Percentiles rank a stretch among this genome's conserved stretches.
Evolutionary conservation across 371 early-diverging fungal species (phyloP).

Genomic region (Apophysomyces ossiformis): DNA sequence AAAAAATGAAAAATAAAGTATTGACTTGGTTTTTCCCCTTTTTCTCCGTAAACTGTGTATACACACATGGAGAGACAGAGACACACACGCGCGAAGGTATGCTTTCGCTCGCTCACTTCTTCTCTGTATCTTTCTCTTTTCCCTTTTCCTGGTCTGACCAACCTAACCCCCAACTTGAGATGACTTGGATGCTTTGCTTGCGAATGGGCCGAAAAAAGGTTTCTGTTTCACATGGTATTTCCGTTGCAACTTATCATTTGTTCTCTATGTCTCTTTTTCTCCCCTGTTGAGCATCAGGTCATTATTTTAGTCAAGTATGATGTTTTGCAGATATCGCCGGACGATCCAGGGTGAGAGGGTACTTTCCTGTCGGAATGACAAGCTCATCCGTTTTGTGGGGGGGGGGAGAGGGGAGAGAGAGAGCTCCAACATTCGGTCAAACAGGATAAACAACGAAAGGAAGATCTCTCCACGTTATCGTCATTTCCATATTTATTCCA

Average conservation of each 20-base stretch:
- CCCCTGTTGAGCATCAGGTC: background rate
- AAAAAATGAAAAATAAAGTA: background rate
- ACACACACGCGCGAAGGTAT: too few species aligned
- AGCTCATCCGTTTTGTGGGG: too few species aligned
- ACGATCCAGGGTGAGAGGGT: background rate
- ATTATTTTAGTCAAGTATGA: background rate
- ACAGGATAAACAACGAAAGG: too few species aligned
- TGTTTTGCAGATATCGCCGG: background rate
- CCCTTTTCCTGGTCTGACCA: background rate
- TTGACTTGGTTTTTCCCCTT: background rate
- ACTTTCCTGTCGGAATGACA: too few species aligned
- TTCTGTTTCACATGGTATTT: background rate
- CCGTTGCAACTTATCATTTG: background rate
- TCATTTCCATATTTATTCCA: too few species aligned
- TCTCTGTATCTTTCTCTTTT: background rate
- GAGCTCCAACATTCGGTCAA: too few species aligned
- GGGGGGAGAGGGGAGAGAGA: too few species aligned
- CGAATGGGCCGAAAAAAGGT: too few species aligned
- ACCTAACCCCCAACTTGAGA: background rate
- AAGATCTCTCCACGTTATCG: too few species aligned
- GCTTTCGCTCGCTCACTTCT: too few species aligned
- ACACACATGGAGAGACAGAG: too few species aligned
- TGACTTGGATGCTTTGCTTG: background rate
- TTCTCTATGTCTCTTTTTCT: background rate
- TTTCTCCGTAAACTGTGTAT: too few species aligned